Evolutionary conservation across 108 stramenopile species (phyloP).

Genomic region (Cyclostephanos invisitatus): DNA sequence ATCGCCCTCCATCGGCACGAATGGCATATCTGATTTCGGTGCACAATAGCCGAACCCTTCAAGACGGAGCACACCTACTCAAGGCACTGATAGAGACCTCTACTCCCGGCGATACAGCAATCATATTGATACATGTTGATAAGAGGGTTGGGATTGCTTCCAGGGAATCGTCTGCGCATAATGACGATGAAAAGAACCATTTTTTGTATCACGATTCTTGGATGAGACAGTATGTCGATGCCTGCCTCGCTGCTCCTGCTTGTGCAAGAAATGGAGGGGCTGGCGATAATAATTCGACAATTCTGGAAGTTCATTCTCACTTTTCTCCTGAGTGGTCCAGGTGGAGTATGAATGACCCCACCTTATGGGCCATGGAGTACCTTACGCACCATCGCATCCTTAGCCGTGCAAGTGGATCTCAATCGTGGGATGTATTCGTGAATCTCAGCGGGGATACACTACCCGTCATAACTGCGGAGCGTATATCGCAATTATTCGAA

Average conservation of each 20-base stretch:
- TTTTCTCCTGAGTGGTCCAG: constrained; percentile 66
- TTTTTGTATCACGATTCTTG: constrained; percentile 48
- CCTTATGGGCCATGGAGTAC: constrained; percentile 78
- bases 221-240: constrained; percentile 60
- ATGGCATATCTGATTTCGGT: constrained; percentile 81
- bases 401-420: constrained; percentile 30
- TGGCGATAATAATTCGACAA: constrained; percentile 6
- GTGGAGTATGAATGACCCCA: constrained; percentile 90
- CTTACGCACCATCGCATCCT: constrained; percentile 29
- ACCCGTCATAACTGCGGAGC: constrained; percentile 65
- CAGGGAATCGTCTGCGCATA: not conserved
- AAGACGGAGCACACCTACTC: constrained; percentile 67
- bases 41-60: constrained; percentile 78
- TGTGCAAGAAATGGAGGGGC: constrained; percentile 16
- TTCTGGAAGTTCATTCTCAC: constrained; percentile 46
- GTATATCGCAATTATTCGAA: constrained; percentile 60
- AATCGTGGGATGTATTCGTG: constrained; percentile 78
- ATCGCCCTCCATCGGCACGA: constrained; percentile 35
- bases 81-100: constrained; percentile 67
- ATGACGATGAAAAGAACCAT: constrained; percentile 19
- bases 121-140: constrained; percentile 83
- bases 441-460: constrained; percentile 84
- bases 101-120: constrained; percentile 43
- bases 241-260: constrained; percentile 28
- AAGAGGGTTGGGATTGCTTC: constrained; percentile 36